Evolutionary conservation across 805 yeast species (phyloP).

Genomic region (Kuraishia cidri): DNA sequence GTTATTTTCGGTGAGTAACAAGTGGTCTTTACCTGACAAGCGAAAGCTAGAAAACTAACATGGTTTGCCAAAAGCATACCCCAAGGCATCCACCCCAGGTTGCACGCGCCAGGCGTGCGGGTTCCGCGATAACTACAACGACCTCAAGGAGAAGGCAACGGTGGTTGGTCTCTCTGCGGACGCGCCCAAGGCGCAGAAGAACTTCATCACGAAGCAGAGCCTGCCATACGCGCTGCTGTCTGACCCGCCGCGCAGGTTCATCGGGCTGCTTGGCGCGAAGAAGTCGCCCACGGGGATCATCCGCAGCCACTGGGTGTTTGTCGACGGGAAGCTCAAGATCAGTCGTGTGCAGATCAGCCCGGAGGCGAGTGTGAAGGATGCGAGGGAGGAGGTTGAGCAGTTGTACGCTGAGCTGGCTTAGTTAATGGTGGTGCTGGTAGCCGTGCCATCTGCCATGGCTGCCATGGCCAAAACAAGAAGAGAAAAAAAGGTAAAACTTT

Average conservation of each 20-base stretch:
- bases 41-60: no score
- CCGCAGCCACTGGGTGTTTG: constrained; percentile 90
- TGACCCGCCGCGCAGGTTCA: constrained; percentile 65
- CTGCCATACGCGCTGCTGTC: constrained; percentile 68
- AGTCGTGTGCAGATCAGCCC: constrained; percentile 49
- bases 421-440: no score
- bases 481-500: no score
- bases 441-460: no score
- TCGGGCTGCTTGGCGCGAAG: constrained; percentile 74
- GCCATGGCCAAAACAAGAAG: no score
- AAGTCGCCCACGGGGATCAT: constrained; percentile 69
- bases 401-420: no score
- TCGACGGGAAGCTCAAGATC: constrained; percentile 58
- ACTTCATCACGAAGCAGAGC: constrained; percentile 62
- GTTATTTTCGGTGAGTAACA: constrained; percentile 30
- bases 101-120: constrained; percentile 95
- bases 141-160: constrained; percentile 42
- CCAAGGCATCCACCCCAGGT: constrained; percentile 92
- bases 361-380: constrained; percentile 49
- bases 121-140: constrained; percentile 57
- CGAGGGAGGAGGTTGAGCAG: constrained; percentile 44
- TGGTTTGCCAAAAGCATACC: constrained; percentile 50
- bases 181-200: constrained; percentile 66
- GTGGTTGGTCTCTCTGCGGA: constrained; percentile 85
- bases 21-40: neutral